Percentiles rank a stretch among this genome's conserved stretches.
Conservation (phyloP, 345 rosid species). For the Alliaria petiolata region DNA sequence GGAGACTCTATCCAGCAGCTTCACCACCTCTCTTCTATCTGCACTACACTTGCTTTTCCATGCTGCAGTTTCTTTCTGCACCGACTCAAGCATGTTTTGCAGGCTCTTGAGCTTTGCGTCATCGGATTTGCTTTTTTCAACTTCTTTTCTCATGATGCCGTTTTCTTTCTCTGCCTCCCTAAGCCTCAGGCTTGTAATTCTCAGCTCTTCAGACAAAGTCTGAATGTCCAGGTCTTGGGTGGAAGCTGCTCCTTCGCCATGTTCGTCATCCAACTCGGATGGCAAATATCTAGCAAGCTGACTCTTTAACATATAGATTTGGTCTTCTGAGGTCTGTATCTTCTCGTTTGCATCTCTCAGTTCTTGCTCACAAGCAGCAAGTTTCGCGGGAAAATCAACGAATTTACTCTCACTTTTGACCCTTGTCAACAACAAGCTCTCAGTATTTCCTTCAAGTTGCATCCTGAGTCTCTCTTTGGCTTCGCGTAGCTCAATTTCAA, state of each 20-base stretch:
- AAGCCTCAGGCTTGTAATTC: slow-evolving; percentile 50
- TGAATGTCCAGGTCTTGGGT: slow-evolving; percentile 30
- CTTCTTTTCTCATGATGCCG: slow-evolving; percentile 44
- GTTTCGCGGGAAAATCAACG: slow-evolving; percentile 40
- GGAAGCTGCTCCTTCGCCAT: slow-evolving; percentile 33
- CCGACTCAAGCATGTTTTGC: slow-evolving; percentile 47
- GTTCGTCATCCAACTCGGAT: slow-evolving; percentile 28
- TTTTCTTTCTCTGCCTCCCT: slow-evolving; percentile 53
- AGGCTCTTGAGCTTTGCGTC: slow-evolving; percentile 31
- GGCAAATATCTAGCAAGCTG: slow-evolving; percentile 47
- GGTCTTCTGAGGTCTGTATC: slow-evolving; percentile 47
- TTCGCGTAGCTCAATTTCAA: slow-evolving; percentile 60
- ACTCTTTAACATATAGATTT: slow-evolving; percentile 44
- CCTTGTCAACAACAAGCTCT: slow-evolving; percentile 27
- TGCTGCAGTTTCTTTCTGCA: slow-evolving; percentile 46
- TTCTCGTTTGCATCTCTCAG: slow-evolving; percentile 49
- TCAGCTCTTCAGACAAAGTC: slow-evolving; percentile 53
- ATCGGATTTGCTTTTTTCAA: slow-evolving; percentile 37
- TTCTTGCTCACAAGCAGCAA: slow-evolving; percentile 53
- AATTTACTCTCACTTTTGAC: slow-evolving; percentile 32
- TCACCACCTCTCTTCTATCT: slow-evolving; percentile 53
- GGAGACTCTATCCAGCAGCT: slow-evolving; percentile 53
- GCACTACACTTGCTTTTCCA: slow-evolving; percentile 60
- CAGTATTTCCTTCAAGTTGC: slow-evolving; percentile 45
- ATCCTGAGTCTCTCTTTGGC: slow-evolving; percentile 49